Evolutionary conservation across 2,329 filamentous ascomycete genomes (phyloP).

Genomic region (Elsinoe fawcettii): DNA sequence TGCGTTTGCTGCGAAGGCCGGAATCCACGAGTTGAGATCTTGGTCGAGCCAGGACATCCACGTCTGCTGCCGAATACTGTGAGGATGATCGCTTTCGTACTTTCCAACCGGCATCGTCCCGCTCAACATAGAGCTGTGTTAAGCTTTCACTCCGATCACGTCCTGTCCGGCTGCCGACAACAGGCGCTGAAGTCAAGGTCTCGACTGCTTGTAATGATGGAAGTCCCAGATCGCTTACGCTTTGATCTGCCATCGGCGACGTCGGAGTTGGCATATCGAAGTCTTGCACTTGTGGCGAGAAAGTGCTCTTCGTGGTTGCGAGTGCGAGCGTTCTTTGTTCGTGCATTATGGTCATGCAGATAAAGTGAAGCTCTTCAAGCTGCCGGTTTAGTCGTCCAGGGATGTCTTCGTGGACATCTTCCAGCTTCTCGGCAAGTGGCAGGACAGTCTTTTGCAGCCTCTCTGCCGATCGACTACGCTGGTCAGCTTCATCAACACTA

Average conservation of each 20-base stretch:
- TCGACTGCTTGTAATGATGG: background rate
- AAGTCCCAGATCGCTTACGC: background rate
- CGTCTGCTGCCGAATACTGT: background rate
- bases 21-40: background rate
- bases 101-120: conserved; percentile 1
- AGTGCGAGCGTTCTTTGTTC: conserved; percentile 10
- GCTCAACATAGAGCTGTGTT: background rate
- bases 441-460: conserved; percentile 27
- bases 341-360: conserved; percentile 25
- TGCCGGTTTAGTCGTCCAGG: conserved; percentile 24
- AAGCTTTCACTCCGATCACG: background rate
- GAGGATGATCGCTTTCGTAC: conserved; percentile 1
- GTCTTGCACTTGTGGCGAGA: conserved; percentile 6
- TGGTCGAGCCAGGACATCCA: background rate
- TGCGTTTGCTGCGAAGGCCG: background rate
- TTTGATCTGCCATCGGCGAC: background rate
- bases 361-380: conserved; percentile 26
- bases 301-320: background rate
- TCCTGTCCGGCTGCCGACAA: background rate
- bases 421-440: conserved; percentile 29
- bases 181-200: background rate
- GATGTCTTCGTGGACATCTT: conserved; percentile 25
- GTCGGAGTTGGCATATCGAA: conserved; percentile 3
- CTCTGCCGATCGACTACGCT: conserved; percentile 29
- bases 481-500: background rate